Percentiles rank a stretch among this genome's conserved stretches.
Conservation (phyloP, 139 green algal genomes). For the Penium margaritaceum region DNA sequence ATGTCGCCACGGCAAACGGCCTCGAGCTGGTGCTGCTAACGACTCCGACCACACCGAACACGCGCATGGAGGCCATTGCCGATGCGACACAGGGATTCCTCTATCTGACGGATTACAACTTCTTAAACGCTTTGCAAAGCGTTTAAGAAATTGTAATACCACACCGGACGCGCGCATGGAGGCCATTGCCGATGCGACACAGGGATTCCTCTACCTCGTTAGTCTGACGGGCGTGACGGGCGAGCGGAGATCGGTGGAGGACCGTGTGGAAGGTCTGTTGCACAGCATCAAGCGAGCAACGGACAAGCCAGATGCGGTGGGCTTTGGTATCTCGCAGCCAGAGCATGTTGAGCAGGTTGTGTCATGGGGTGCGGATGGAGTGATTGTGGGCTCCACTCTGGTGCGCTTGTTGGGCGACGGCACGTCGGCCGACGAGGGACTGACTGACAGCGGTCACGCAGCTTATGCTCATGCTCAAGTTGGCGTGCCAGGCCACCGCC, state of each 20-base stretch:
- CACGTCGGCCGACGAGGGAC: background rate
- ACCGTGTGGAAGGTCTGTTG: conserved; percentile 76
- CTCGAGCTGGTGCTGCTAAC: conserved; percentile 78
- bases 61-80: conserved; percentile 69
- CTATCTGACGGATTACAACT: too few relatives aligned
- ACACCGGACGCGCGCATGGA: conserved; percentile 66
- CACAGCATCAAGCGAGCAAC: conserved; percentile 57
- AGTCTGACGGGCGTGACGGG: conserved; percentile 76
- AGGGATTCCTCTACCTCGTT: conserved; percentile 93
- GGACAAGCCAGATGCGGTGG: conserved; percentile 71
- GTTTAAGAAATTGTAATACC: too few relatives aligned
- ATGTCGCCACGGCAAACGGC: conserved; percentile 56
- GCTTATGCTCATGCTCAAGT: too few relatives aligned
- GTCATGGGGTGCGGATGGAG: conserved; percentile 86
- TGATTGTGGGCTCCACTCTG: conserved; percentile 88
- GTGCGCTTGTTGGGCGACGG: conserved; percentile 63
- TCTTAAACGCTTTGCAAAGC: too few relatives aligned
- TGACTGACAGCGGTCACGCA: too few relatives aligned
- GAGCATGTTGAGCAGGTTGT: conserved; percentile 72
- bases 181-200: conserved; percentile 69
- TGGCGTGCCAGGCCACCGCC: too few relatives aligned
- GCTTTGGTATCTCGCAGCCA: conserved; percentile 84
- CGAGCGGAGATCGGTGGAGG: conserved; percentile 55
- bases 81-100: conserved; percentile 82
- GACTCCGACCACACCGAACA: conserved; percentile 74